Evolutionary conservation across 345 rosid species (phyloP).

Genomic region (Rhizophora mangle): DNA sequence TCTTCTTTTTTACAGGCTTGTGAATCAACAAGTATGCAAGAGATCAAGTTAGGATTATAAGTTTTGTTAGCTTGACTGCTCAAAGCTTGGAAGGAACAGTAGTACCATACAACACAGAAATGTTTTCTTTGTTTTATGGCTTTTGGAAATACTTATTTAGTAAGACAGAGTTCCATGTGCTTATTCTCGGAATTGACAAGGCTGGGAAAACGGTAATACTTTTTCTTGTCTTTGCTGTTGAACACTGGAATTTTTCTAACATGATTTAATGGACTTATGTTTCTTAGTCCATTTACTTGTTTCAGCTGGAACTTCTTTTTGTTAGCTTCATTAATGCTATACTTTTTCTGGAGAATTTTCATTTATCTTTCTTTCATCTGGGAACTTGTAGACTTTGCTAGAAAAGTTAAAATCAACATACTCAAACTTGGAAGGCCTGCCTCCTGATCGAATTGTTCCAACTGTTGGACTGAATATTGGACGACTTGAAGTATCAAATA

Average conservation of each 20-base stretch:
- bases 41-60: constrained; percentile 3
- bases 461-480: constrained; percentile 98
- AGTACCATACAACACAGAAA: constrained; percentile 35
- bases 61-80: neutral
- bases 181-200: constrained; percentile 96
- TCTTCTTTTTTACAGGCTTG: constrained; percentile 8
- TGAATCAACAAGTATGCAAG: neutral
- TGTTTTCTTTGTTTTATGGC: constrained; percentile 98
- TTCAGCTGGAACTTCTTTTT: neutral
- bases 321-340: neutral
- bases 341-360: neutral
- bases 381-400: constrained; percentile 64
- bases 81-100: constrained; percentile 16
- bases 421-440: constrained; percentile 84
- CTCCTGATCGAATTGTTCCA: constrained; percentile 97
- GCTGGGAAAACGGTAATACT: constrained; percentile 86
- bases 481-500: constrained; percentile 70
- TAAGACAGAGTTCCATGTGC: constrained; percentile 87
- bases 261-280: constrained; percentile 3
- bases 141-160: constrained; percentile 80
- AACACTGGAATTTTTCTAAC: neutral
- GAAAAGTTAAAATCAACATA: constrained; percentile 86
- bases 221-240: neutral
- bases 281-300: neutral
- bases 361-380: constrained; percentile 5